These are phyloP conservation scores for Musa balbisiana DNA, from an alignment of 202 grass and related monocot species.

Conservation along the genomic window DNA sequence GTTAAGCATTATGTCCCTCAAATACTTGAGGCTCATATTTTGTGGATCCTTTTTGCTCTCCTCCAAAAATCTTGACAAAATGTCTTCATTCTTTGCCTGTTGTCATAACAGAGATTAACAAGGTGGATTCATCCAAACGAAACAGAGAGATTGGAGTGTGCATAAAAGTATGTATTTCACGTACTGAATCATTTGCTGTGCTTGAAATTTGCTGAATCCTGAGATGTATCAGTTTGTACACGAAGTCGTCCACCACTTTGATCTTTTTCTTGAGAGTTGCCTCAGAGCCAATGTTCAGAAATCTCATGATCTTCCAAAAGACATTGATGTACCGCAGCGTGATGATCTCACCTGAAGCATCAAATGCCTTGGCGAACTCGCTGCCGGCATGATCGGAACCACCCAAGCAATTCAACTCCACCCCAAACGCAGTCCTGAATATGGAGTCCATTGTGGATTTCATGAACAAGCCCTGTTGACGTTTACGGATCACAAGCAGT, in stretches of 20 bases:
- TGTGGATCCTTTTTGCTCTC: conserved; percentile 27
- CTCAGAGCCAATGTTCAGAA: conserved; percentile 49
- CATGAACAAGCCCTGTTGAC: conserved; percentile 32
- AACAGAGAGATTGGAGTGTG: not conserved
- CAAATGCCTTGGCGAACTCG: conserved; percentile 52
- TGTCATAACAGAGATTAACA: not conserved
- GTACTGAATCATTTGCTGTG: conserved; percentile 21
- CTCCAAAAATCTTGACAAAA: conserved; percentile 56
- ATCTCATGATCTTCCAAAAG: conserved; percentile 46
- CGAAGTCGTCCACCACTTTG: conserved; percentile 43
- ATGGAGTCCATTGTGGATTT: conserved; percentile 65
- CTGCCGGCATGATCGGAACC: conserved; percentile 19
- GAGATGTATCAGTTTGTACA: conserved; percentile 36
- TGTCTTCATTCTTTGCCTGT: conserved; percentile 45
- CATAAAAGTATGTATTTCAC: not conserved
- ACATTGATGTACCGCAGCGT: conserved; percentile 43
- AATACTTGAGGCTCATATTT: conserved; percentile 45
- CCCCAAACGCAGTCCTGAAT: conserved; percentile 44
- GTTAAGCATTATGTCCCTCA: conserved; percentile 71
- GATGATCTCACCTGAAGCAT: conserved; percentile 49
- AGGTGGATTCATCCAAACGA: not conserved
- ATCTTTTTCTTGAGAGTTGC: conserved; percentile 30
- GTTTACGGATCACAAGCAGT: not conserved
- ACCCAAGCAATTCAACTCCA: conserved; percentile 36
- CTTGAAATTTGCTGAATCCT: conserved; percentile 25